Base-by-base conservation (phyloP, 768 basidiomycete genomes). In the Mycena kentingensis region DNA sequence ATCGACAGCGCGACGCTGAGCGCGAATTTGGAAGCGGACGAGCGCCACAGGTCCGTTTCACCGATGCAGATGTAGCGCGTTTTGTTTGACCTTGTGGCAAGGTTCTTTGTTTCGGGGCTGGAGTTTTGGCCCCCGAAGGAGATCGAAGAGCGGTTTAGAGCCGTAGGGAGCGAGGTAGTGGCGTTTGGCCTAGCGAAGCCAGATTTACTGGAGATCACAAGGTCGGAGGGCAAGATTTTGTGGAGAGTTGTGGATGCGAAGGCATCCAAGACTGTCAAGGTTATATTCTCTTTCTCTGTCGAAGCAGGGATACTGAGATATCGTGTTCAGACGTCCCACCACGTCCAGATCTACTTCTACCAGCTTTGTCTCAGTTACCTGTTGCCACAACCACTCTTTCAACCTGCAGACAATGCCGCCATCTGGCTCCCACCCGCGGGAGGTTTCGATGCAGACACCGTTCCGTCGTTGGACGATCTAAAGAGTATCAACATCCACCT, bases 241-340 rank as follows among this genome's bases (percentile, higher is more conserved):
- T 81, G 78, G 78, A 75, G 69, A 59, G 73, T 80, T 11, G 70
- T 81, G 29, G 79, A 81, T 53, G 77, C 77, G 2, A 81, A 81
- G 62, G 72, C 73, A 0, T 79, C 77, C 12, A 74, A 70, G 55
- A 50, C 63, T 41, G 73, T 79, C 35, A 80, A 80, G 73, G 78
- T 79, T 11, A 27, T 6, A 43, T 46, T 22, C 19, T 24, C 29
- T 38, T 10, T 43, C 10, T n/a, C 32, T 43, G 8, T 35, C 31
- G 12, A 34, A 18, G 27, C 24, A 19, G n/a, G n/a, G n/a, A n/a
- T n/a, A n/a, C n/a, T n/a, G n/a, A n/a, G n/a, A n/a, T n/a, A n/a
- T n/a, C n/a, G n/a, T n/a, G n/a, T n/a, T 16, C 37, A 80, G 77
- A 74, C 78, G 21, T 73, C 78, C 7, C 79, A 81, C 56, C 76